phyloP scores from a whole-genome alignment of 805 yeast species.

The Pichia thaimueangensis region DNA sequence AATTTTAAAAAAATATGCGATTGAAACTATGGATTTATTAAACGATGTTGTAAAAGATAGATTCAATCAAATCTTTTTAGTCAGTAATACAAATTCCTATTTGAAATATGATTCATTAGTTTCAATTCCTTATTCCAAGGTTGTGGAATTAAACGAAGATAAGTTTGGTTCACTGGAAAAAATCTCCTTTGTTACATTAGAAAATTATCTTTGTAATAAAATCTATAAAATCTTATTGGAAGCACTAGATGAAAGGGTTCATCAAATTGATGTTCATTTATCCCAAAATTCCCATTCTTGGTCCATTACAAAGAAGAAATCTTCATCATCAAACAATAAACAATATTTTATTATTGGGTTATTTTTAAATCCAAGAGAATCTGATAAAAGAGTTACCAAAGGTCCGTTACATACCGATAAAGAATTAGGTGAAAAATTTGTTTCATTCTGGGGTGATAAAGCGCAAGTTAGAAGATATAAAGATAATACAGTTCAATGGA shows the following conservation, averaged over 20 bases:
- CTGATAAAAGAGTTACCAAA: conserved; percentile 77
- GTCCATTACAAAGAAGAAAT: conserved; percentile 49
- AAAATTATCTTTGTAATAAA: conserved; percentile 56
- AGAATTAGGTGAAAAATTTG: conserved; percentile 57
- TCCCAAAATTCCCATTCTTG: conserved; percentile 23
- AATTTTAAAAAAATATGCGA: conserved; percentile 58
- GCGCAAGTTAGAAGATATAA: conserved; percentile 86
- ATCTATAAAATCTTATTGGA: conserved; percentile 49
- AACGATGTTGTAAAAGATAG: conserved; percentile 80
- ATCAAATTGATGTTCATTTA: conserved; percentile 30
- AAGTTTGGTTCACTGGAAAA: conserved; percentile 65
- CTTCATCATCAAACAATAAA: conserved; percentile 29
- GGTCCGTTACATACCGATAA: conserved; percentile 69
- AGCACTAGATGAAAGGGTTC: conserved; percentile 50
- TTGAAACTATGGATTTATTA: conserved; percentile 57
- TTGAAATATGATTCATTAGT: conserved; percentile 64
- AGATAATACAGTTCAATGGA: conserved; percentile 85
- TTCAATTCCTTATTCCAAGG: conserved; percentile 42
- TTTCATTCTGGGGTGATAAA: conserved; percentile 82
- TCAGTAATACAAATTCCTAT: conserved; percentile 44
- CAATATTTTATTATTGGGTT: conserved; percentile 50
- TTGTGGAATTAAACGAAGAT: conserved; percentile 31
- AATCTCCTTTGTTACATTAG: conserved; percentile 63
- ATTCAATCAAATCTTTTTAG: conserved; percentile 70
- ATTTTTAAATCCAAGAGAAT: conserved; percentile 59